Evolutionary conservation across 345 rosid genomes (phyloP).

Genomic region (Populus deltoides): DNA sequence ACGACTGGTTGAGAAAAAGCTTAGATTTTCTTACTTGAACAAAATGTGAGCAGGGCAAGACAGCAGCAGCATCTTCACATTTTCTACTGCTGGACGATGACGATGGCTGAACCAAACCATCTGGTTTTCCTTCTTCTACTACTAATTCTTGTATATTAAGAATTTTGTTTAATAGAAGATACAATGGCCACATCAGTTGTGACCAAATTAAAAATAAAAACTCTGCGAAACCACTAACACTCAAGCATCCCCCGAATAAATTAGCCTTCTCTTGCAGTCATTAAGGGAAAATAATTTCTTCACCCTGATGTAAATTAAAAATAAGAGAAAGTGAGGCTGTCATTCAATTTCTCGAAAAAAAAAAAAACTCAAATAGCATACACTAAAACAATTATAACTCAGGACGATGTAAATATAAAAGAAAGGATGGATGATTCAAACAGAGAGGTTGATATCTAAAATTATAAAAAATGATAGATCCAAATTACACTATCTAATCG

Average conservation of each 20-base stretch:
- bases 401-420: neutral
- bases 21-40: slow-evolving; percentile 43
- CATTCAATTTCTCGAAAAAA: neutral
- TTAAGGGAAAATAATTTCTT: neutral
- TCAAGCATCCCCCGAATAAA: neutral
- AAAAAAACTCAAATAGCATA: neutral
- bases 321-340: neutral
- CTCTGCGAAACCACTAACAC: neutral
- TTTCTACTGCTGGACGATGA: slow-evolving; percentile 16
- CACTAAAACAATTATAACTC: neutral
- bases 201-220: neutral
- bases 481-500: neutral
- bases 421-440: neutral
- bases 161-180: slow-evolving; percentile 22
- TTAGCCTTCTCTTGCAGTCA: neutral
- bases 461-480: neutral
- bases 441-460: neutral
- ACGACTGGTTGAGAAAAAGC: neutral
- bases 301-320: slow-evolving; percentile 1
- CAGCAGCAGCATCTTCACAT: slow-evolving; percentile 23
- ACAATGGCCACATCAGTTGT: slow-evolving; percentile 25
- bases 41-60: slow-evolving; percentile 39
- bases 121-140: neutral
- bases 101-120: neutral
- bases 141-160: slow-evolving; percentile 20